Evolutionary conservation across 108 stramenopile species (phyloP), one percentile per base, ranked within the genome.

Genomic region (Nitzschia sp.): DNA sequence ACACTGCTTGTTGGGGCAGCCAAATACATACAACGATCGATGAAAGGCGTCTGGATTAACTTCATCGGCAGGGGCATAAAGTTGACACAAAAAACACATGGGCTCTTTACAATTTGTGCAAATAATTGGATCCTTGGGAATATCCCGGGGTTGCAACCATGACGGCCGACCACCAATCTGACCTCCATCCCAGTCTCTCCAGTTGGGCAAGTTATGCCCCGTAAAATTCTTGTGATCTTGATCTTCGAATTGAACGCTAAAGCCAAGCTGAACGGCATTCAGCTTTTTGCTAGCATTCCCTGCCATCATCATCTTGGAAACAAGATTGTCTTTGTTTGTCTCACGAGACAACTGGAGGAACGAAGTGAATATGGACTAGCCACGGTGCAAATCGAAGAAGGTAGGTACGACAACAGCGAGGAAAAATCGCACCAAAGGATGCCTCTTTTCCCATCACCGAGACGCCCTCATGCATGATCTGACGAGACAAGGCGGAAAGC

Each of bases 181-280:
- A 25, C 93, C 90, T 29, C 93, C 90, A 66, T 94, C 93, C 93
- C 93, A 94, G 68, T 87, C 78, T 45, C 59, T 62, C 87, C 87
- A 91, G 26, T 46, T 28, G 21, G 85, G 81, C 26, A 72, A 76
- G 38, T 71, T 53, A 60, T 91, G 90, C 35, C 80, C 82, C 17
- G 70, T 58, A 29, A 72, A 29, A 58, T 54, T 48, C 19, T 42
- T 55, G 42, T 71, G 70, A 28, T 74, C 69, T 4, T 70, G 28
- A 33, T 76, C 71, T 64, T 79, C 71, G 30, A 74, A 57, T 24
- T 59, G 56, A 9, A 72, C 79, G 3, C 78, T 76, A 38, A 83
- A 83, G 56, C 82, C 82, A n/a, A 83, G 68, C 61, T 83, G 82
- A 0, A 75, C 77, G 17, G 54, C 27, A 17, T 58, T 23, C 5